These are phyloP conservation scores for Apiotrichum gracile DNA, from an alignment of 1,284 basidiomycete genomes.

Conservation along the genomic window DNA sequence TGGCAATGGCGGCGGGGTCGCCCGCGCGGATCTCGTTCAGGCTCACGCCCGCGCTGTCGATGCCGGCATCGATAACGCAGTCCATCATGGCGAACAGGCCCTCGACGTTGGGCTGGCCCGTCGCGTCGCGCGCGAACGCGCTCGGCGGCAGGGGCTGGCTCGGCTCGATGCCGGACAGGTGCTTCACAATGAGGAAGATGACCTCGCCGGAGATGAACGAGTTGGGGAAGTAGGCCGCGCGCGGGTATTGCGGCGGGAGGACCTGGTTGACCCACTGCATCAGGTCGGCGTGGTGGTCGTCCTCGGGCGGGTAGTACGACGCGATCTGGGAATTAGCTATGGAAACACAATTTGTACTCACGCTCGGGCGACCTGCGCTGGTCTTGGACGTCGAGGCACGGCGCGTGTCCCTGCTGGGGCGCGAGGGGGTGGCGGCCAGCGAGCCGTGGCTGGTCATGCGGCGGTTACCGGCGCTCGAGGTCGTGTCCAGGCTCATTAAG, in stretches of 20 bases:
- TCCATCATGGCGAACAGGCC: slow-evolving; percentile 83
- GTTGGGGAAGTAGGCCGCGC: slow-evolving; percentile 53
- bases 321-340: slow-evolving; percentile 13
- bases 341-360: neutral
- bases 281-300: slow-evolving; percentile 51
- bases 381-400: slow-evolving; percentile 27
- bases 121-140: slow-evolving; percentile 35
- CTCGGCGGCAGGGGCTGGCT: slow-evolving; percentile 33
- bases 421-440: slow-evolving; percentile 17
- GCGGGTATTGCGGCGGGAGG: slow-evolving; percentile 60
- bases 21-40: slow-evolving; percentile 82
- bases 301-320: slow-evolving; percentile 23
- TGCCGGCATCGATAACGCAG: slow-evolving; percentile 77
- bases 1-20: slow-evolving; percentile 67
- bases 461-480: slow-evolving; percentile 3
- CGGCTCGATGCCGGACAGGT: slow-evolving; percentile 38
- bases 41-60: slow-evolving; percentile 78
- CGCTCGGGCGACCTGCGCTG: slow-evolving; percentile 2
- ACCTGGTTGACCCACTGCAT: slow-evolving; percentile 81
- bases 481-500: slow-evolving; percentile 50
- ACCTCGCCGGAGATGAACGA: slow-evolving; percentile 49
- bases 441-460: slow-evolving; percentile 12
- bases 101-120: slow-evolving; percentile 58
- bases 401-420: slow-evolving; percentile 42
- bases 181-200: slow-evolving; percentile 47